Percentiles rank a stretch among this genome's conserved stretches.
phyloP scores from a whole-genome alignment of 208 protist species.

The Acanthamoeba triangularis region DNA sequence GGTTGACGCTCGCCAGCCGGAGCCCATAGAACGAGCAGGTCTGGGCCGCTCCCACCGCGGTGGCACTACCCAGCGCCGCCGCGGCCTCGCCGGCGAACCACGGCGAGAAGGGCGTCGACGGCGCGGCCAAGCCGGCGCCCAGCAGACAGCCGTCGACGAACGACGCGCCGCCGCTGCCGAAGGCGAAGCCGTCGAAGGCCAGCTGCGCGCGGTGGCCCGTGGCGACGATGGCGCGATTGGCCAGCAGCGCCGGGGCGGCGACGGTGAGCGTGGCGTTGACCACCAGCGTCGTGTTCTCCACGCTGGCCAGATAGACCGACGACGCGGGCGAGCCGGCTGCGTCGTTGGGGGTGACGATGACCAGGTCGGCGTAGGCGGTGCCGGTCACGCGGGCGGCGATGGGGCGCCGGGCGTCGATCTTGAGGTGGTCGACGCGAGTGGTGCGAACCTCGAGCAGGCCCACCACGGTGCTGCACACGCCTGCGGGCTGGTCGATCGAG shows the following conservation, averaged over 20 bases:
- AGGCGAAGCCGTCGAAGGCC: not conserved
- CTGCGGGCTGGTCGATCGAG: not conserved
- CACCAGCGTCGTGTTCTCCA: conserved; percentile 44
- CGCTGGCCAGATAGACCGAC: not conserved
- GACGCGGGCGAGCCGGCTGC: not conserved
- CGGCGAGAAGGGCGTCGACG: not conserved
- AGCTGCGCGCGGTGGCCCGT: not conserved
- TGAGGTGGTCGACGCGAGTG: not conserved
- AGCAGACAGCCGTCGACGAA: conserved; percentile 60
- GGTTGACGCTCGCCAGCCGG: not conserved
- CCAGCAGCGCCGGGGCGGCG: not conserved
- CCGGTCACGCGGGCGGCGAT: not conserved
- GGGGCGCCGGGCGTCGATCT: not conserved
- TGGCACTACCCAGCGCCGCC: not conserved
- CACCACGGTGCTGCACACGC: not conserved
- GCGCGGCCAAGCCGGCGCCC: not conserved
- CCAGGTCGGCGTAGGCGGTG: conserved; percentile 18
- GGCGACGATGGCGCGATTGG: conserved; percentile 27
- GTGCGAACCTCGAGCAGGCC: conserved; percentile 39
- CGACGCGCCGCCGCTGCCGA: not conserved
- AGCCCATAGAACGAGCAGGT: not conserved
- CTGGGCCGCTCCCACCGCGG: not conserved
- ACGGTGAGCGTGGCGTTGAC: conserved; percentile 19
- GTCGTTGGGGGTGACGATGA: not conserved
- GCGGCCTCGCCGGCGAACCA: conserved; percentile 14